These are phyloP conservation scores for Aspergillus sp. DNA, from an alignment of 2,329 filamentous ascomycete genomes.

Conservation along the genomic window DNA sequence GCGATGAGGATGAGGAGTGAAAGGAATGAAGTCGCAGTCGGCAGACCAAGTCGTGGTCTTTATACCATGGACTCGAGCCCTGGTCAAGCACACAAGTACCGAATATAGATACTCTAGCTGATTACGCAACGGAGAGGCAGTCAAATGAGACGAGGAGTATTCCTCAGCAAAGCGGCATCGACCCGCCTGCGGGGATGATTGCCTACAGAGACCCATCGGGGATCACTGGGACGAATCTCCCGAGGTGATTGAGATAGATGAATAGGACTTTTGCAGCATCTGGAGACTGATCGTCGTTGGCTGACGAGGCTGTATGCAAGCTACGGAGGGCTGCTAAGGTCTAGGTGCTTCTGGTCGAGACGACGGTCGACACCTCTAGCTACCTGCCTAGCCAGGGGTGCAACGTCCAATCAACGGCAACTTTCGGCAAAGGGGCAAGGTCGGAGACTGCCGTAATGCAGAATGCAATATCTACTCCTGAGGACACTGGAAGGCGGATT, in stretches of 20 bases:
- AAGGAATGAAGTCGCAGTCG: not conserved
- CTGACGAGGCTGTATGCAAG: constrained; percentile 5
- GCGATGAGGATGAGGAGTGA: not conserved
- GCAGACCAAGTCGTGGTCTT: too few relatives aligned
- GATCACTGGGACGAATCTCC: not conserved
- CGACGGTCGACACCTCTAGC: not conserved
- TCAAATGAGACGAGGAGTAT: not conserved
- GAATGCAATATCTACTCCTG: too few relatives aligned
- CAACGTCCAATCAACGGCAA: not conserved
- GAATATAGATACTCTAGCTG: not conserved
- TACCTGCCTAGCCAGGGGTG: not conserved
- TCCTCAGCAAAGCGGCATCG: not conserved
- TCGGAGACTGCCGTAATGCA: not conserved
- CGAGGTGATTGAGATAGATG: not conserved
- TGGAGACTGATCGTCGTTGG: constrained; percentile 2
- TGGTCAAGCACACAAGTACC: too few relatives aligned
- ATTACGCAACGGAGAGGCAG: not conserved
- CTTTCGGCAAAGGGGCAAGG: too few relatives aligned
- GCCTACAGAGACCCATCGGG: not conserved
- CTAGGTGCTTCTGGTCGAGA: not conserved
- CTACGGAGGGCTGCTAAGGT: not conserved
- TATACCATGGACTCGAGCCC: too few relatives aligned
- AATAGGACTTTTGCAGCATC: not conserved
- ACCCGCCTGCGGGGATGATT: not conserved
- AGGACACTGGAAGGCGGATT: not conserved